Conservation (phyloP, 371 early-diverging fungal genomes). For the Lichtheimia ramosa region DNA sequence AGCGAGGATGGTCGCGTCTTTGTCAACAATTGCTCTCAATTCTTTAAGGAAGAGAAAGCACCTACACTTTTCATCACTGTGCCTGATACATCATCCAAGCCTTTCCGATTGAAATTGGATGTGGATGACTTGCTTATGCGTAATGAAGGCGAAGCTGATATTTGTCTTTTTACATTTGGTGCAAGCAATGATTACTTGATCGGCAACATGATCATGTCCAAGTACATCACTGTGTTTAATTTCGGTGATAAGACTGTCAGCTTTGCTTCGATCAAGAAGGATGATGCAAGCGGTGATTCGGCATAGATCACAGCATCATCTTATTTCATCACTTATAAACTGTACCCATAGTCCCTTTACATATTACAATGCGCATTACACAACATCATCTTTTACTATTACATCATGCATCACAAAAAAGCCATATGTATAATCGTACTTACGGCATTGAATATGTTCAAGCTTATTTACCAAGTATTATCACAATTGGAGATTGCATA, state of each 20-base stretch:
- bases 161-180: slow-evolving; percentile 28
- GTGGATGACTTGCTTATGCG: slow-evolving; percentile 13
- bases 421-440: too few relatives aligned
- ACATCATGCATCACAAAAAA: too few relatives aligned
- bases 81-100: background rate
- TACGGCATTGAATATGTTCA: too few relatives aligned
- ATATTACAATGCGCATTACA: too few relatives aligned
- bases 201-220: slow-evolving; percentile 33
- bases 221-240: slow-evolving; percentile 36
- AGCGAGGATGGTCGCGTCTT: slow-evolving; percentile 6
- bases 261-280: slow-evolving; percentile 23
- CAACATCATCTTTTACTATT: too few relatives aligned
- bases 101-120: too few relatives aligned
- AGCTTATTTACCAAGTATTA: too few relatives aligned
- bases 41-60: slow-evolving; percentile 2
- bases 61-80: slow-evolving; percentile 16
- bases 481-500: too few relatives aligned
- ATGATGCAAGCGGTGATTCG: background rate
- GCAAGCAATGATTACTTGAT: slow-evolving; percentile 18
- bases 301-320: too few relatives aligned
- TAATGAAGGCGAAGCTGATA: slow-evolving; percentile 7
- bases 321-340: too few relatives aligned
- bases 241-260: slow-evolving; percentile 32
- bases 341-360: too few relatives aligned
- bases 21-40: slow-evolving; percentile 23